A percentile compares a stretch with the other conserved stretches of the same genome.
These are phyloP conservation scores for Exophiala mesophila DNA, from an alignment of 2,329 filamentous ascomycete species.

Conservation along the genomic window DNA sequence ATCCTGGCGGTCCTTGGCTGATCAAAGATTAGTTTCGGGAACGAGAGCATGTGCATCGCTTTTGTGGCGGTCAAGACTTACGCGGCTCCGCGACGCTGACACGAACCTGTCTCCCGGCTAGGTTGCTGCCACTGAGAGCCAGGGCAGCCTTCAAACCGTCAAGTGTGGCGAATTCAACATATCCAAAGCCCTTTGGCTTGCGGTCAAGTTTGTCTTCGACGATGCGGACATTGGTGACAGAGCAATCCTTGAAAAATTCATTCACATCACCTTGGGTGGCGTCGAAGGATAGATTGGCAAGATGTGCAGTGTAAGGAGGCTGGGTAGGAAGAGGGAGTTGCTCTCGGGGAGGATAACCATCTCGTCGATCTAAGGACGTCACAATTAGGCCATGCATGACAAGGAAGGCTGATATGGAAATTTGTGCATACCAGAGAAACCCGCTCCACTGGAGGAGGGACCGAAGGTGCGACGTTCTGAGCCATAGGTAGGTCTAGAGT, in stretches of 20 bases:
- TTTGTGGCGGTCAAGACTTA: too few species aligned
- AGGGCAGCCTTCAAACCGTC: constrained; percentile 91
- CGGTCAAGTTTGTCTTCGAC: constrained; percentile 93
- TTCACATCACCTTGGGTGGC: constrained; percentile 76
- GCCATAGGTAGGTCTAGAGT: constrained; percentile 44
- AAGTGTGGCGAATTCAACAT: constrained; percentile 84
- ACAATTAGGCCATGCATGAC: neutral
- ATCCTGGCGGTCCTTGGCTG: constrained; percentile 83
- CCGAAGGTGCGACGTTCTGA: constrained; percentile 47
- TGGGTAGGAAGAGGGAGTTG: constrained; percentile 80
- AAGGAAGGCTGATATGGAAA: neutral
- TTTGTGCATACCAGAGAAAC: constrained; percentile 31
- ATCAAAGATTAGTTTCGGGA: too few species aligned
- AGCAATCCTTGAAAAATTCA: constrained; percentile 79
- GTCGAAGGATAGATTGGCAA: constrained; percentile 96
- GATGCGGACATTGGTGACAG: constrained; percentile 85
- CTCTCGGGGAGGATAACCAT: constrained; percentile 61
- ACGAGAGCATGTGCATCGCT: too few species aligned
- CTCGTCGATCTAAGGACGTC: constrained; percentile 28
- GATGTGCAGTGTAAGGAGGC: constrained; percentile 90
- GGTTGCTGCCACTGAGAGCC: constrained; percentile 70
- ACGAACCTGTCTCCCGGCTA: constrained; percentile 84
- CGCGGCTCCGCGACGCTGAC: constrained; percentile 96
- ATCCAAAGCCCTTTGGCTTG: constrained; percentile 96
- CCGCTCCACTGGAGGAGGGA: constrained; percentile 33